Percentiles rank a stretch among this genome's conserved stretches.
phyloP scores from a whole-genome alignment of 1,284 basidiomycete species.

The Farysia itapuensis region DNA sequence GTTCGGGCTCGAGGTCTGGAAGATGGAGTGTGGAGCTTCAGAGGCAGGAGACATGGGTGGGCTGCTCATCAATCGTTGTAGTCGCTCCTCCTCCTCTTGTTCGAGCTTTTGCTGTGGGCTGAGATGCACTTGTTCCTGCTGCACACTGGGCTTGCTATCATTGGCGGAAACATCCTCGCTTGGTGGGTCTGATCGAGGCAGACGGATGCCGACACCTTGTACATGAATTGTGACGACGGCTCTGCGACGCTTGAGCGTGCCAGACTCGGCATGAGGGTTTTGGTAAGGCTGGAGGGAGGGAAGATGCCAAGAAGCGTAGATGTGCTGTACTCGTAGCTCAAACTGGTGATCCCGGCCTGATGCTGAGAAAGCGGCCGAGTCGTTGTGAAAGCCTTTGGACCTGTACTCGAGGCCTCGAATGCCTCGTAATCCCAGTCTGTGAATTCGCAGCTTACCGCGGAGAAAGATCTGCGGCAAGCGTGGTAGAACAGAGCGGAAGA shows the following conservation, averaged over 20 bases:
- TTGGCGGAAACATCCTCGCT: no score
- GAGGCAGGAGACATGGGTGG: conserved; percentile 15
- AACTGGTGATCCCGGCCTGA: conserved; percentile 14
- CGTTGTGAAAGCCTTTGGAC: conserved; percentile 37
- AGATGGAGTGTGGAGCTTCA: conserved; percentile 1
- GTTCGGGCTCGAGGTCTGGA: neutral
- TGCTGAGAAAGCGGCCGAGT: conserved; percentile 17
- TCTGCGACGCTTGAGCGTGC: neutral
- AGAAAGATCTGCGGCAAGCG: conserved; percentile 44
- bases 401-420: conserved; percentile 49
- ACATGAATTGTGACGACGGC: conserved; percentile 42
- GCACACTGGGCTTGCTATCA: neutral
- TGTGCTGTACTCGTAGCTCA: conserved; percentile 30
- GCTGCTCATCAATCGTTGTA: conserved; percentile 30
- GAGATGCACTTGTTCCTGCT: neutral
- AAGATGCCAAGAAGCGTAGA: conserved; percentile 36
- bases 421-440: conserved; percentile 39
- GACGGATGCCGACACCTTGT: conserved; percentile 41
- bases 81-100: conserved; percentile 21
- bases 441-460: conserved; percentile 42
- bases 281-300: conserved; percentile 2
- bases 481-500: conserved; percentile 47
- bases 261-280: neutral
- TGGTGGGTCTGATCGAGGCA: conserved; percentile 17
- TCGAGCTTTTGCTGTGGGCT: conserved; percentile 3